Evolutionary conservation across 208 protist genomes (phyloP).

Genomic region (Crithidia expoeki): DNA sequence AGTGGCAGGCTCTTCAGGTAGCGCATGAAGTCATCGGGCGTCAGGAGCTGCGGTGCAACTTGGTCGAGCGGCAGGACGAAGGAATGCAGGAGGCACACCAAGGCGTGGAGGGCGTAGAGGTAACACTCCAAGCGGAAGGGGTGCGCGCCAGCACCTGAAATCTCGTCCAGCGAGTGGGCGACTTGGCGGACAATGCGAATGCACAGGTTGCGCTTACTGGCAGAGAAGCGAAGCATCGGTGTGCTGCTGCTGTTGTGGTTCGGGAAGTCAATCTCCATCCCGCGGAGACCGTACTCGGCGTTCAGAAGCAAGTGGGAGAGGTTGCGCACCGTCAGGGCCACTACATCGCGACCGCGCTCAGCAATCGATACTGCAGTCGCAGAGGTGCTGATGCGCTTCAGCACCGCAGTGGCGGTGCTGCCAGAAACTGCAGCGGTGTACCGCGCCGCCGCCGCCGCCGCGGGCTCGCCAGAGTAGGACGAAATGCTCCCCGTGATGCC

Average conservation of each 20-base stretch:
- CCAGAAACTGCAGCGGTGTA: not conserved
- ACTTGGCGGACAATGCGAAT: conserved; percentile 19
- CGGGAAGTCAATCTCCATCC: conserved; percentile 8
- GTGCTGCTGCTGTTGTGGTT: not conserved
- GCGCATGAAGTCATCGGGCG: conserved; percentile 22
- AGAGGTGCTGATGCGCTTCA: not conserved
- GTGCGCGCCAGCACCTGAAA: not conserved
- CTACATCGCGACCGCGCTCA: conserved; percentile 41
- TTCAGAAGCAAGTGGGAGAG: conserved; percentile 58
- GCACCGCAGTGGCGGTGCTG: not conserved
- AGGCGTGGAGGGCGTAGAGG: conserved; percentile 63
- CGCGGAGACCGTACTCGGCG: conserved; percentile 50
- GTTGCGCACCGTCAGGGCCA: conserved; percentile 62
- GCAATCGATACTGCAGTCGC: conserved; percentile 20
- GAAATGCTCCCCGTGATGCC: not conserved
- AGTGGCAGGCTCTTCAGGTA: conserved; percentile 47
- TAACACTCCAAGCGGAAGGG: conserved; percentile 50
- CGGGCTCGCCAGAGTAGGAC: not conserved
- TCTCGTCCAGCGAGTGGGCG: conserved; percentile 26
- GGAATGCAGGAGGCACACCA: conserved; percentile 73
- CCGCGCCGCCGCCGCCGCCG: not conserved
- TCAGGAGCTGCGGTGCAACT: conserved; percentile 5
- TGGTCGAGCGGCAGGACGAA: conserved; percentile 53
- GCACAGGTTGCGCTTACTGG: conserved; percentile 24
- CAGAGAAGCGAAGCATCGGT: conserved; percentile 30